phyloP scores from a whole-genome alignment of 2,329 filamentous ascomycete genomes.

The Alternaria viburni region DNA sequence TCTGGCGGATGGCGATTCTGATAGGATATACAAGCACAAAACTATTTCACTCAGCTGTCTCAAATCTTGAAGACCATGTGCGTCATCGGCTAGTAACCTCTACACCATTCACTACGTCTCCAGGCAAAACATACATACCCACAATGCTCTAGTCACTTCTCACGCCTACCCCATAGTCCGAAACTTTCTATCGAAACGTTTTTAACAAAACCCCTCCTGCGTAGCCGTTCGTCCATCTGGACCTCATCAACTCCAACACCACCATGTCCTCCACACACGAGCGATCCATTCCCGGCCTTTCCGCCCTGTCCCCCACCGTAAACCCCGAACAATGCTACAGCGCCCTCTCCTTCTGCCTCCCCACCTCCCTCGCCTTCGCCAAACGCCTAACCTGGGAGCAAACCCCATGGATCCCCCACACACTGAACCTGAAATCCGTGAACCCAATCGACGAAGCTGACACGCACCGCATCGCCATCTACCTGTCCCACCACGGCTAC shows the following conservation, averaged over 20 bases:
- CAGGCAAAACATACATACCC: not conserved
- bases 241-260: not conserved
- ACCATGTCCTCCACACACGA: slow-evolving; percentile 2
- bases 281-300: not conserved
- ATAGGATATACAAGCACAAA: not conserved
- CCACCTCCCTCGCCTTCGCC: slow-evolving; percentile 24
- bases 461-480: slow-evolving; percentile 8
- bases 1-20: not conserved
- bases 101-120: not conserved
- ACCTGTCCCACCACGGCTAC: not conserved
- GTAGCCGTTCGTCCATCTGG: not conserved
- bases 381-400: slow-evolving; percentile 31
- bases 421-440: not conserved
- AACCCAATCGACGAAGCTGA: slow-evolving; percentile 11
- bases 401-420: slow-evolving; percentile 20
- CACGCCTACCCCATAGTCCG: not conserved
- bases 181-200: not conserved
- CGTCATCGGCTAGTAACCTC: not conserved
- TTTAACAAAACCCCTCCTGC: not conserved
- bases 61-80: not conserved
- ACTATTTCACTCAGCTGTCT: not conserved
- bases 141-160: not conserved
- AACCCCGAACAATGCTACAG: not conserved
- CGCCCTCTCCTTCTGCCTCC: slow-evolving; percentile 22
- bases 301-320: not conserved